Conservation (phyloP, 2,329 filamentous ascomycete genomes). For the Stagonosporopsis rhizophila region DNA sequence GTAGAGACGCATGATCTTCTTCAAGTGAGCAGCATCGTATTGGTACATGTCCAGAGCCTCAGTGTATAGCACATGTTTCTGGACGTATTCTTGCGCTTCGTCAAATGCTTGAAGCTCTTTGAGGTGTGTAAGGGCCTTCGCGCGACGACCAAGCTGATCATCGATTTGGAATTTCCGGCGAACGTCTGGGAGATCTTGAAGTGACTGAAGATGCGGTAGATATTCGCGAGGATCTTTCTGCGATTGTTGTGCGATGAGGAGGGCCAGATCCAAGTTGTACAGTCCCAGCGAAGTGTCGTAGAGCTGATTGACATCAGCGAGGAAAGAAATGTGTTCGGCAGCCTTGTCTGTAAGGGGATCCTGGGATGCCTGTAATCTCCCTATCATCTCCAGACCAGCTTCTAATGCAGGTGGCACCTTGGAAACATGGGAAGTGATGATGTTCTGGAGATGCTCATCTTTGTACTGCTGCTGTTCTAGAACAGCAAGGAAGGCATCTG, state of each 20-base stretch:
- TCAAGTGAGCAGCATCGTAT: slow-evolving; percentile 74
- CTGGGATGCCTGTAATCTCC: slow-evolving; percentile 66
- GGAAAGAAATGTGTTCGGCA: slow-evolving; percentile 96
- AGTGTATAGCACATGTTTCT: slow-evolving; percentile 80
- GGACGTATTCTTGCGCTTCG: slow-evolving; percentile 78
- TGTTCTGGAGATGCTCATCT: slow-evolving; percentile 78
- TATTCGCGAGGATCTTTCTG: slow-evolving; percentile 97
- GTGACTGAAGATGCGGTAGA: slow-evolving; percentile 87
- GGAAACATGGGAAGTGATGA: slow-evolving; percentile 93
- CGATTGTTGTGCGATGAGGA: slow-evolving; percentile 92
- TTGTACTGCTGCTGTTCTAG: slow-evolving; percentile 63
- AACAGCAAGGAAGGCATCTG: slow-evolving; percentile 78
- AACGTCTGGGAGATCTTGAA: slow-evolving; percentile 75
- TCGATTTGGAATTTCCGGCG: slow-evolving; percentile 86
- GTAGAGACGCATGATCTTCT: slow-evolving; percentile 76
- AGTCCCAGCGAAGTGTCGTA: slow-evolving; percentile 90
- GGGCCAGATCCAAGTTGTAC: slow-evolving; percentile 87
- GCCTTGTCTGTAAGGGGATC: slow-evolving; percentile 77
- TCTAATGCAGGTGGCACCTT: slow-evolving; percentile 90
- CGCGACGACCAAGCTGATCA: slow-evolving; percentile 77
- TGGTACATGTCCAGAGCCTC: slow-evolving; percentile 81
- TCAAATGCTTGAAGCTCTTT: slow-evolving; percentile 76
- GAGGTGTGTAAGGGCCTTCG: slow-evolving; percentile 80
- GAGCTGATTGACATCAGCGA: slow-evolving; percentile 89
- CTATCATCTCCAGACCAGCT: slow-evolving; percentile 80